phyloP scores from a whole-genome alignment of 106 monocot genomes.

The Dendrobium chrysotoxum region DNA sequence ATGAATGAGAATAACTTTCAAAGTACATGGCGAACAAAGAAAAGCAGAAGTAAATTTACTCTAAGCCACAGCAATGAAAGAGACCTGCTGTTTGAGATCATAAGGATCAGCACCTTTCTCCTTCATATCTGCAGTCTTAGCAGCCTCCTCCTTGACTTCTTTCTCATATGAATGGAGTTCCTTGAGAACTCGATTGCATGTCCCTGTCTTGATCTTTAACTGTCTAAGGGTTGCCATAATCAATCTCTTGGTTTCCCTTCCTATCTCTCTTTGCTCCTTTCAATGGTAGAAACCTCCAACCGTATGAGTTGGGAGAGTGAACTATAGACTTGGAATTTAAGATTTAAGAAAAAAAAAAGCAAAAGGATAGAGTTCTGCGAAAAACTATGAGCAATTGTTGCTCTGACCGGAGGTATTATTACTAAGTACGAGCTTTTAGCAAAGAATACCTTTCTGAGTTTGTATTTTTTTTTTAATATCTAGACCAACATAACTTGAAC shows the following conservation, averaged over 20 bases:
- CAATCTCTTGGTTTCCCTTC: not conserved
- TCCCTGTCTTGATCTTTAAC: conserved; percentile 86
- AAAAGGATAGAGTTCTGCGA: too few species aligned
- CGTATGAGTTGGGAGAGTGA: too few species aligned
- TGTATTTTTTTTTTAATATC: too few species aligned
- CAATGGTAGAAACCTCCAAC: too few species aligned
- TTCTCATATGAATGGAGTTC: conserved; percentile 80
- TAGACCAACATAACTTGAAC: too few species aligned
- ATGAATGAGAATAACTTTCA: not conserved
- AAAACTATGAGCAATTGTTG: too few species aligned
- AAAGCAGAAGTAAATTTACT: not conserved
- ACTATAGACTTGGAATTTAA: too few species aligned
- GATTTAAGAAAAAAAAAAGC: too few species aligned
- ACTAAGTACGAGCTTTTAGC: too few species aligned
- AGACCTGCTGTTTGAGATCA: conserved; percentile 96
- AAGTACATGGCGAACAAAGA: not conserved
- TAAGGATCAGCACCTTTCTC: conserved; percentile 82
- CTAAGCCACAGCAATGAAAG: not conserved
- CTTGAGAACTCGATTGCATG: conserved; percentile 75
- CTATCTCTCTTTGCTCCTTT: not conserved
- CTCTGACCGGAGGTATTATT: too few species aligned
- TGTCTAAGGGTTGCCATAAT: conserved; percentile 58
- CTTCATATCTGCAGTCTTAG: conserved; percentile 88
- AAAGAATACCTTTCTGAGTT: too few species aligned
- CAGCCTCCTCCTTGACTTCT: conserved; percentile 73